phyloP scores from a whole-genome alignment of 2,329 filamentous ascomycete species.

The Penicillium sp. region DNA sequence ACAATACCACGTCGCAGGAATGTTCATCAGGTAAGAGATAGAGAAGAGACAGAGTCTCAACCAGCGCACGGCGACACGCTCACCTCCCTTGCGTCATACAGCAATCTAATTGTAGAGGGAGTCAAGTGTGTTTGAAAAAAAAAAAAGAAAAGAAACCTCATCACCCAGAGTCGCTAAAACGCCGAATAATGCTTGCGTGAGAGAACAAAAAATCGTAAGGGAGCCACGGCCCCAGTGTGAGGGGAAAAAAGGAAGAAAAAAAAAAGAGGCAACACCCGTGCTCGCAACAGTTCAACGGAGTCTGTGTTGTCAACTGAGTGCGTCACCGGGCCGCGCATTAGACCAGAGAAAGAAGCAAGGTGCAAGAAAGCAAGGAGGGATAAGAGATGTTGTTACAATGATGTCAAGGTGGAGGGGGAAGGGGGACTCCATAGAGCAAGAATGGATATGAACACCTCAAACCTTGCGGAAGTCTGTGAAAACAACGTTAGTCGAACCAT shows the following conservation, averaged over 20 bases:
- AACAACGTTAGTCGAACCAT: neutral
- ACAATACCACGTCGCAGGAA: constrained; percentile 17
- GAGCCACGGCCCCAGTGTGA: neutral
- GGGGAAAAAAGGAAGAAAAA: constrained; percentile 3
- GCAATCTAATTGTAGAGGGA: constrained; percentile 36
- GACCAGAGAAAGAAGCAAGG: constrained; percentile 5
- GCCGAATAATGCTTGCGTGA: constrained; percentile 41
- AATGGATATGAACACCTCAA: constrained; percentile 28
- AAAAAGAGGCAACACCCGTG: neutral
- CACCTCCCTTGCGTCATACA: constrained; percentile 36
- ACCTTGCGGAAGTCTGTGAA: constrained; percentile 58
- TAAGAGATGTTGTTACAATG: constrained; percentile 25
- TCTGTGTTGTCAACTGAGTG: neutral
- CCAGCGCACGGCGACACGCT: constrained; percentile 34
- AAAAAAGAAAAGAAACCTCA: constrained; percentile 21
- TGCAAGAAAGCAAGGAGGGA: constrained; percentile 16
- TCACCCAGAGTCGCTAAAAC: constrained; percentile 38
- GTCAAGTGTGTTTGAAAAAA: constrained; percentile 8
- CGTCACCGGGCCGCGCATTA: neutral
- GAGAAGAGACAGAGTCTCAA: constrained; percentile 33
- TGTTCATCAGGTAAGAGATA: constrained; percentile 12
- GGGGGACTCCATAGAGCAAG: constrained; percentile 16
- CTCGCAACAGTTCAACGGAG: constrained; percentile 2
- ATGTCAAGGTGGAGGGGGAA: constrained; percentile 13
- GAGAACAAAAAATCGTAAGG: constrained; percentile 35